Evolutionary conservation across 441 rosid species (phyloP).

Genomic region (Arabidopsis hybrid): DNA sequence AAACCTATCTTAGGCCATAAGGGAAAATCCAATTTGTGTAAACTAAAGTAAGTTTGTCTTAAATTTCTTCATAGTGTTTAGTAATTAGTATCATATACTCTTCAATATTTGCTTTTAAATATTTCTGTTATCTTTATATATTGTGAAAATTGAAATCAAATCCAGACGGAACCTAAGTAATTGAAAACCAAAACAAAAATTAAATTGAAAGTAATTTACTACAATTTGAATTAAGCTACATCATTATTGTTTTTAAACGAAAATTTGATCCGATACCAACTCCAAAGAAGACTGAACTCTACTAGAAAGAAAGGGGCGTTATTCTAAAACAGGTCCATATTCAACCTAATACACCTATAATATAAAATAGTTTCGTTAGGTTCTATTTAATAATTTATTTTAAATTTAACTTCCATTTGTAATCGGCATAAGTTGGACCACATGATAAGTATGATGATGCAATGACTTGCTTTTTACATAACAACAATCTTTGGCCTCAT

Average conservation of each 20-base stretch:
- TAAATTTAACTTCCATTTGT: slow-evolving; percentile 12
- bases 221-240: neutral
- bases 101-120: neutral
- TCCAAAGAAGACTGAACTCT: neutral
- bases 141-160: no score
- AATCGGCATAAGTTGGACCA: slow-evolving; percentile 33
- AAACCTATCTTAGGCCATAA: neutral
- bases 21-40: neutral
- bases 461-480: slow-evolving; percentile 37
- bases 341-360: slow-evolving; percentile 20
- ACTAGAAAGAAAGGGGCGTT: neutral
- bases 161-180: no score
- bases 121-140: neutral
- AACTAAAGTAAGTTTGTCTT: neutral
- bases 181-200: no score
- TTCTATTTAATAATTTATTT: slow-evolving; percentile 11
- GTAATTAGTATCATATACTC: neutral
- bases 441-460: slow-evolving; percentile 31
- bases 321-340: neutral
- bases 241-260: neutral
- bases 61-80: neutral
- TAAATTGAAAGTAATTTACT: no score
- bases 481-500: slow-evolving; percentile 33
- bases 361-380: slow-evolving; percentile 11
- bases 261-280: neutral